phyloP scores from a whole-genome alignment of 2,329 filamentous ascomycete genomes.

The Ampelomyces quisqualis region DNA sequence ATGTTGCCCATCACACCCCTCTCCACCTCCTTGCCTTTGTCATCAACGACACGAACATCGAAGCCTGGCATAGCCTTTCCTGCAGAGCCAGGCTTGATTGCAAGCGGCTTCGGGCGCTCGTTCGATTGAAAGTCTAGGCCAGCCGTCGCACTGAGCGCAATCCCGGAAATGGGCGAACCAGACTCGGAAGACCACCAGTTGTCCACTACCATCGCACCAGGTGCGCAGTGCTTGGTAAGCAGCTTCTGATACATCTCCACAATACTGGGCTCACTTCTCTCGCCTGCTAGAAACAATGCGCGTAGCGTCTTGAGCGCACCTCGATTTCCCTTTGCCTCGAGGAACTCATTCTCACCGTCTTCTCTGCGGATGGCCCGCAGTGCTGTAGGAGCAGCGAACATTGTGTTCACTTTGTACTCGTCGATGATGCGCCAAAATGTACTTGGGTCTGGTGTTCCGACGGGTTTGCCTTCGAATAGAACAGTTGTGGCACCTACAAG shows the following conservation, averaged over 20 bases:
- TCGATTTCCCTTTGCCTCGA: conserved; percentile 63
- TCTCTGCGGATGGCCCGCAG: conserved; percentile 84
- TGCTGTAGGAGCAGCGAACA: conserved; percentile 83
- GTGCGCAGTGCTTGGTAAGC: conserved; percentile 64
- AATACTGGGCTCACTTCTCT: conserved; percentile 85
- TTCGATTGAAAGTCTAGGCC: conserved; percentile 56
- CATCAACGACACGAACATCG: conserved; percentile 80
- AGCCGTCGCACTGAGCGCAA: conserved; percentile 63
- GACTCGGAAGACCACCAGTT: conserved; percentile 76
- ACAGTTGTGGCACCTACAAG: conserved; percentile 83
- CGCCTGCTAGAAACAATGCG: conserved; percentile 82
- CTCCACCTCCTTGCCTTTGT: conserved; percentile 70
- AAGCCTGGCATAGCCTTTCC: conserved; percentile 92
- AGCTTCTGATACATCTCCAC: conserved; percentile 78
- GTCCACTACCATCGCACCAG: conserved; percentile 64
- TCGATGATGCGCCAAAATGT: conserved; percentile 86
- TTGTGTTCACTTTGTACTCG: conserved; percentile 77
- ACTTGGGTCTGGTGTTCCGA: conserved; percentile 83
- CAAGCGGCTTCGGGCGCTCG: conserved; percentile 51
- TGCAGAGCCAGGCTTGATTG: conserved; percentile 79
- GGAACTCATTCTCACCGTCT: conserved; percentile 70
- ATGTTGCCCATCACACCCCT: conserved; percentile 85
- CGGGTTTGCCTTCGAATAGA: conserved; percentile 89
- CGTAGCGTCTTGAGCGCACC: conserved; percentile 71
- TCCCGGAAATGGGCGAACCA: conserved; percentile 66